Evolutionary conservation across 2,329 filamentous ascomycete species (phyloP).

Genomic region (Calonectria honghensis): DNA sequence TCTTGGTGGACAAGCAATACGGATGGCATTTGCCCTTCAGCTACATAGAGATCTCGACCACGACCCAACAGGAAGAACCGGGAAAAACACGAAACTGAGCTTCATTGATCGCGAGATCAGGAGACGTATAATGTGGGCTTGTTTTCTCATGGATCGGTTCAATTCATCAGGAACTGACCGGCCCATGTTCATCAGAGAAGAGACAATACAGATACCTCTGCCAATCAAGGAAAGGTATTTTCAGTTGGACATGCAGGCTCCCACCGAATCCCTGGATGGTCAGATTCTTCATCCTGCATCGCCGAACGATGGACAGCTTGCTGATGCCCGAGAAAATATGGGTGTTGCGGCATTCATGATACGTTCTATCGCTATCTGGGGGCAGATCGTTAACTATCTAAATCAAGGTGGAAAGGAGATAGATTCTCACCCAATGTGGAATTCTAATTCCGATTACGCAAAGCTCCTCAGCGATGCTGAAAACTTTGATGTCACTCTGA

Average conservation of each 20-base stretch:
- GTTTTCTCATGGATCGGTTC: slow-evolving; percentile 97
- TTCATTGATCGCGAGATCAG: slow-evolving; percentile 96
- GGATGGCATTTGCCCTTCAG: slow-evolving; percentile 97
- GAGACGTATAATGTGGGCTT: slow-evolving; percentile 97
- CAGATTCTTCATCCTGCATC: slow-evolving; percentile 78
- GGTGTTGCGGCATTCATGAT: slow-evolving; percentile 95
- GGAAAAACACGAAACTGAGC: slow-evolving; percentile 80
- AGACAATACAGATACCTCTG: slow-evolving; percentile 90
- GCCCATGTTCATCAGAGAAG: slow-evolving; percentile 92
- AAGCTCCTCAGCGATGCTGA: slow-evolving; percentile 82
- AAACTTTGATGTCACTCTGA: slow-evolving; percentile 81
- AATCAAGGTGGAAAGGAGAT: slow-evolving; percentile 91
- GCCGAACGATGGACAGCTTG: slow-evolving; percentile 77
- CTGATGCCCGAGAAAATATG: slow-evolving; percentile 88
- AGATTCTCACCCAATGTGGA: slow-evolving; percentile 88
- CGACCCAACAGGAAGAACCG: slow-evolving; percentile 81
- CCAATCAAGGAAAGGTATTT: slow-evolving; percentile 94
- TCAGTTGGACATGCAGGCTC: slow-evolving; percentile 90
- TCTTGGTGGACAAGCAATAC: slow-evolving; percentile 93
- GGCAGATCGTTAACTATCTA: slow-evolving; percentile 89
- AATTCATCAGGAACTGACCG: slow-evolving; percentile 96
- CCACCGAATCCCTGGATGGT: slow-evolving; percentile 89
- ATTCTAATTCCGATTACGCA: slow-evolving; percentile 84
- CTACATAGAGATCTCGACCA: slow-evolving; percentile 93
- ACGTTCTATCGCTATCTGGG: slow-evolving; percentile 90